phyloP scores from a whole-genome alignment of 1,139 yeast species.

The Candida sp. region DNA sequence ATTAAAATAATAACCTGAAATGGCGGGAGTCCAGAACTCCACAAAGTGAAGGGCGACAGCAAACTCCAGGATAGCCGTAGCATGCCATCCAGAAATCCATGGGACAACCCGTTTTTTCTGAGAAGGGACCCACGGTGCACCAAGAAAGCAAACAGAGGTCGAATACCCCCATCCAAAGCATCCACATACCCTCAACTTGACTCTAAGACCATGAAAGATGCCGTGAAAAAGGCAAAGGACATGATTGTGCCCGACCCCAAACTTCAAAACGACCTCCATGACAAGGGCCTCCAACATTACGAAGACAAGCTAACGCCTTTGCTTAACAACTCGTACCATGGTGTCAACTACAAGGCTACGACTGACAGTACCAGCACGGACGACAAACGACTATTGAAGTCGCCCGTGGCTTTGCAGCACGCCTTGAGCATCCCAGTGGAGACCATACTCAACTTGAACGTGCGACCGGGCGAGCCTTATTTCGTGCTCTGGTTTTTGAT shows the following conservation, averaged over 20 bases:
- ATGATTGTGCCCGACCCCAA: slow-evolving; percentile 11
- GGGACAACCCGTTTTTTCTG: not conserved
- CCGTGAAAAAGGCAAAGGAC: slow-evolving; percentile 7
- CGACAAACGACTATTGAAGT: not conserved
- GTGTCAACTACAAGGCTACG: not conserved
- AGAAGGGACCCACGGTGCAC: not conserved
- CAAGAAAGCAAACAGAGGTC: not conserved
- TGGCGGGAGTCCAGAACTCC: too few relatives aligned
- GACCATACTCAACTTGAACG: slow-evolving; percentile 30
- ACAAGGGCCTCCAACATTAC: slow-evolving; percentile 12
- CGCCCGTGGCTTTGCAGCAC: slow-evolving; percentile 26
- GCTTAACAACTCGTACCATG: slow-evolving; percentile 8
- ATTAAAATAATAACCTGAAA: not conserved
- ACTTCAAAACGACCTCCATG: not conserved
- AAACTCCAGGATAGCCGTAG: not conserved
- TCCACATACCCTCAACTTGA: not conserved
- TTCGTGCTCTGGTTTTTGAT: slow-evolving; percentile 64
- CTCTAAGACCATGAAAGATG: slow-evolving; percentile 2
- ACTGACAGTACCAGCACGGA: not conserved
- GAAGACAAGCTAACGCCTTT: slow-evolving; percentile 21
- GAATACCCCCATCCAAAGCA: not conserved
- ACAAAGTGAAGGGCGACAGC: too few relatives aligned
- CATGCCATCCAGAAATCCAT: not conserved
- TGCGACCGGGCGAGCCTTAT: slow-evolving; percentile 50
- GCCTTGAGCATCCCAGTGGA: slow-evolving; percentile 37